Base-by-base conservation (phyloP, 257 asterid genomes). In the Primulina huaijiensis region DNA sequence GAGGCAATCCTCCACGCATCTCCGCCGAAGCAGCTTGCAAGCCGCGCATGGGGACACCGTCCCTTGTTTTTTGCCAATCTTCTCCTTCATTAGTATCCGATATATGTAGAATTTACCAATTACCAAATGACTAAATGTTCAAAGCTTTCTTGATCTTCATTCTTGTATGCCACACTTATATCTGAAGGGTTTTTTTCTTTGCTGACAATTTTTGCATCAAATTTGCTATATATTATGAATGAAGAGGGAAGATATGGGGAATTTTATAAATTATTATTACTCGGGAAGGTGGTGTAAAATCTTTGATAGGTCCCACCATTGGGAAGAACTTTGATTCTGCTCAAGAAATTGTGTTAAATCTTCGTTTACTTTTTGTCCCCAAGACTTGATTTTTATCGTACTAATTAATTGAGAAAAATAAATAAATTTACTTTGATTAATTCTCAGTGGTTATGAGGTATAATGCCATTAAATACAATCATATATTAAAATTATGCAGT, bases 11-110 rank as follows among this genome's bases (percentile, higher is more conserved):
- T 76, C 79, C 17, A 83, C 85, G 65, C 87, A 83, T 62, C 87
- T 78, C 21, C 87, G 73, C 70, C 83, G 62, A 6, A 83, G 78
- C 16, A 83, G 74, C 78, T 83, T 83, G 79, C 87, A 83, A 60
- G 85, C 85, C 34, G 87, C 85, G 53, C 87, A 83, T 53, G 87
- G 87, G 17, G 87, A 70, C 34, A 83, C 78, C 68, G 78, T 74
- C 55, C 81, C 79, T 76, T 80, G 87, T 43, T 43, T 43, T 6
- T 3, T 43, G 53, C 53, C 5, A 43, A n/a, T 11, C 53, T 43
- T 43, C 9, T 43, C 53, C 53, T 43, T 43, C 53, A 43, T 43
- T 12, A 4, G 11, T 12, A 43, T 43, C 37, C 6, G 7, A 43
- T 43, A 43, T 43, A 43, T 2, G 0, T 43, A 11, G 8, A 27